A percentile compares a stretch with the other conserved stretches of the same genome.
Conservation (phyloP, 352 stramenopile species). For the Phytophthora pini region DNA sequence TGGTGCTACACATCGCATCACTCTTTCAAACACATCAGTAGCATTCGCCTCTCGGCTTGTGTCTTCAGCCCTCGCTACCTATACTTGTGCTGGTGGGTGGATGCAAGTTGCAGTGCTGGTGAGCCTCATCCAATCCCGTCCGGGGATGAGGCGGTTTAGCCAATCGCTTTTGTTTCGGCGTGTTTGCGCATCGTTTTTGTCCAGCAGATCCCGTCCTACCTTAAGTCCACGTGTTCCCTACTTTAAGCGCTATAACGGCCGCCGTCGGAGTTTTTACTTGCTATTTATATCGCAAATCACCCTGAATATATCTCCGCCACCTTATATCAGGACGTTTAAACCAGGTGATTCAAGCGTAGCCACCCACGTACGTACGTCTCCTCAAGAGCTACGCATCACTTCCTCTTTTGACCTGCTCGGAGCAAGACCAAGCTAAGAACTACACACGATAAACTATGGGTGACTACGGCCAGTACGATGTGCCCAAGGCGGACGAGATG, state of each 20-base stretch:
- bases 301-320: not conserved
- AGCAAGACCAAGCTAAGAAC: conserved; percentile 8
- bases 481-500: conserved; percentile 79
- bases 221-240: conserved; percentile 12
- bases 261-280: conserved; percentile 21
- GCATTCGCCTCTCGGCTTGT: no score
- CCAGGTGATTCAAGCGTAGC: conserved; percentile 11
- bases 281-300: not conserved
- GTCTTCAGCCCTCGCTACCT: no score
- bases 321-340: conserved; percentile 10
- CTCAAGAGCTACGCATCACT: conserved; percentile 14
- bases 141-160: conserved; percentile 18
- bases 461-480: conserved; percentile 87
- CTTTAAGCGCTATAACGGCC: conserved; percentile 13
- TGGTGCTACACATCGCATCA: no score
- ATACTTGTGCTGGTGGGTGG: not conserved
- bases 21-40: no score
- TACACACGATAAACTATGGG: conserved; percentile 51
- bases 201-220: conserved; percentile 13
- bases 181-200: conserved; percentile 7
- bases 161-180: conserved; percentile 15
- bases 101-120: conserved; percentile 3
- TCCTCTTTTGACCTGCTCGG: conserved; percentile 15
- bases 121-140: conserved; percentile 21
- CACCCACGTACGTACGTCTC: conserved; percentile 28